phyloP scores from a whole-genome alignment of 148 eudicot species.

The Cornus controversa region DNA sequence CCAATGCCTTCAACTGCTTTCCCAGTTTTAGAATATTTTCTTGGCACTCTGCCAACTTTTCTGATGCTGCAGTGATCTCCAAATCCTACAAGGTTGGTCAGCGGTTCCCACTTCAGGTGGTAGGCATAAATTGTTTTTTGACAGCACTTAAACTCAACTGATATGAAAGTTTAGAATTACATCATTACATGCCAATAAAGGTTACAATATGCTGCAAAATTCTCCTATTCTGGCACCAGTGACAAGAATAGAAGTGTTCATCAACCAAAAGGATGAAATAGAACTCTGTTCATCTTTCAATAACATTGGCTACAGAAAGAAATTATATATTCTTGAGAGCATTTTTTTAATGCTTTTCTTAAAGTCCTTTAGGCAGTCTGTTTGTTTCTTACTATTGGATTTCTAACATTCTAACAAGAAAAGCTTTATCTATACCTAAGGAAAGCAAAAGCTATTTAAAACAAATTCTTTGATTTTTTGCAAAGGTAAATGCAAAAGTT shows the following conservation, averaged over 20 bases:
- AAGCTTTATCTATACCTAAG: not conserved
- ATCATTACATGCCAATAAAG: not conserved
- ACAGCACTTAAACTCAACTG: not conserved
- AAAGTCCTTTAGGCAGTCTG: not conserved
- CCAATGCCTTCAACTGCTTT: conserved; percentile 72
- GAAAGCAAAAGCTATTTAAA: not conserved
- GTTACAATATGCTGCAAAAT: not conserved
- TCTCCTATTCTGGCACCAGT: not conserved
- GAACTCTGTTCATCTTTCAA: not conserved
- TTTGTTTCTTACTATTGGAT: not conserved
- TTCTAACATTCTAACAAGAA: not conserved
- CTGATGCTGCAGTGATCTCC: conserved; percentile 76
- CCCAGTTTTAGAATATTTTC: conserved; percentile 78
- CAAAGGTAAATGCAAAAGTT: not conserved
- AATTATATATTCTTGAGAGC: not conserved
- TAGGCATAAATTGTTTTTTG: not conserved
- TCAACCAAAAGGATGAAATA: conserved; percentile 1
- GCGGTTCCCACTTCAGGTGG: not conserved
- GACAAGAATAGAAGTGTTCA: not conserved
- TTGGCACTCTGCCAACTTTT: conserved; percentile 89
- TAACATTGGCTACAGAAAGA: conserved; percentile 1
- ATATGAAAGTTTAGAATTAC: not conserved
- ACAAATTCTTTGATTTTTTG: not conserved
- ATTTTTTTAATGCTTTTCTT: not conserved
- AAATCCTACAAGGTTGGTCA: conserved; percentile 44